phyloP scores from a whole-genome alignment of 768 basidiomycete species.

The Leccinum variicolor region DNA sequence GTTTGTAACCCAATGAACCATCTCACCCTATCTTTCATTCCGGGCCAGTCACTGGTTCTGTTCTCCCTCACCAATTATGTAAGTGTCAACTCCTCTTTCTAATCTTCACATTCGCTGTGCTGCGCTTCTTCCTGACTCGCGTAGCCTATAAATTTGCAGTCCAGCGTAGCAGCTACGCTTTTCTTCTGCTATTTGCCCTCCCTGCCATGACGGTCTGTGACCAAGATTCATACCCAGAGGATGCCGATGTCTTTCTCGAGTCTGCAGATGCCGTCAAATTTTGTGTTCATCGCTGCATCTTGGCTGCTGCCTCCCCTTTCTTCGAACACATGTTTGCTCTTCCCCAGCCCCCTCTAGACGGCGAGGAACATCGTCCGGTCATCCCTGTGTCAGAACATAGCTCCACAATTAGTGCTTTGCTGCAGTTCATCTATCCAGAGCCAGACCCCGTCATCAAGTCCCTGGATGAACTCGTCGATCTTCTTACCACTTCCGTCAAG shows the following conservation, averaged over 20 bases:
- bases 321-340: slow-evolving; percentile 67
- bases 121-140: slow-evolving; percentile 2
- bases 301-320: slow-evolving; percentile 62
- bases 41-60: slow-evolving; percentile 1
- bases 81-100: slow-evolving; percentile 11
- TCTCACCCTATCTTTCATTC: slow-evolving; percentile 13
- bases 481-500: slow-evolving; percentile 56
- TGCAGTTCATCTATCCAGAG: slow-evolving; percentile 62
- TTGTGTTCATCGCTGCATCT: slow-evolving; percentile 58
- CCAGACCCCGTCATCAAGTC: slow-evolving; percentile 49
- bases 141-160: slow-evolving; percentile 19
- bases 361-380: slow-evolving; percentile 34
- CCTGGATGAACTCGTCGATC: slow-evolving; percentile 50
- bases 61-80: slow-evolving; percentile 15
- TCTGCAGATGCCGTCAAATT: slow-evolving; percentile 48
- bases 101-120: background rate
- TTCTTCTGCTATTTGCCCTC: background rate
- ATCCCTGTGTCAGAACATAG: slow-evolving; percentile 56
- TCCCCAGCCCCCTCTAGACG: slow-evolving; percentile 44
- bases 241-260: slow-evolving; percentile 54
- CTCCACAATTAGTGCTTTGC: slow-evolving; percentile 43
- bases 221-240: slow-evolving; percentile 40
- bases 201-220: slow-evolving; percentile 26
- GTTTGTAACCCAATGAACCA: slow-evolving; percentile 16
- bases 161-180: background rate